These are phyloP conservation scores for Aspergillus sp. DNA, from an alignment of 2,329 filamentous ascomycete species.

Conservation along the genomic window DNA sequence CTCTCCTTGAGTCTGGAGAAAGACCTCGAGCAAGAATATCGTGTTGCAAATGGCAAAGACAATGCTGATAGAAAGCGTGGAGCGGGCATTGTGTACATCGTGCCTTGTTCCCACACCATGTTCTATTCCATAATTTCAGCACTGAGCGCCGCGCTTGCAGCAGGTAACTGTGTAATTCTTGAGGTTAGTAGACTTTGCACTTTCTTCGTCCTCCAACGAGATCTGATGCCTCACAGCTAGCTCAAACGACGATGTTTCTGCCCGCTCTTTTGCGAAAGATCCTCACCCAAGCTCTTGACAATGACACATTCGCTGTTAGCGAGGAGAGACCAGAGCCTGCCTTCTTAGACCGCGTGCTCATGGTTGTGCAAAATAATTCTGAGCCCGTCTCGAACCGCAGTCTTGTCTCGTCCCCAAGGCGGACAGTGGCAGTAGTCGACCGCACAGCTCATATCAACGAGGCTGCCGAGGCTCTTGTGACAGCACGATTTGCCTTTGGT, in stretches of 20 bases:
- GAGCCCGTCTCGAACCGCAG: constrained; percentile 9
- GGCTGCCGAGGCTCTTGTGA: constrained; percentile 54
- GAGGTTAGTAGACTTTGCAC: constrained; percentile 35
- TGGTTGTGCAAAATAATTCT: constrained; percentile 14
- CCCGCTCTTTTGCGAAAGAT: constrained; percentile 23
- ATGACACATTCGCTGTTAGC: constrained; percentile 49
- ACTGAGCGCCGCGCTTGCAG: constrained; percentile 47
- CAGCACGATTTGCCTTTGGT: constrained; percentile 54
- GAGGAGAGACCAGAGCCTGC: constrained; percentile 26
- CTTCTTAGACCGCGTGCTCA: constrained; percentile 24
- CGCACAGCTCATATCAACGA: constrained; percentile 54
- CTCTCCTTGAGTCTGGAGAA: constrained; percentile 13
- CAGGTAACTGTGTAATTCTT: constrained; percentile 52
- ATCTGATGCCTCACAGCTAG: constrained; percentile 13
- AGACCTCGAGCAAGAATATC: constrained; percentile 22
- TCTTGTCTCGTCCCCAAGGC: constrained; percentile 26
- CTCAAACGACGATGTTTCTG: constrained; percentile 22
- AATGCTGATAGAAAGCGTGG: constrained; percentile 12
- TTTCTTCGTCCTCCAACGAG: neutral
- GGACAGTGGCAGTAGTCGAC: constrained; percentile 58
- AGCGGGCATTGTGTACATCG: constrained; percentile 43
- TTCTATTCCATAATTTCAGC: constrained; percentile 48
- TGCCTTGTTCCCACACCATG: constrained; percentile 47
- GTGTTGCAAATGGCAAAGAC: constrained; percentile 20
- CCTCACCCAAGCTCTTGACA: constrained; percentile 38